Conservation (phyloP, 176 grass and related monocot genomes). For the Aegilops umbellulata region DNA sequence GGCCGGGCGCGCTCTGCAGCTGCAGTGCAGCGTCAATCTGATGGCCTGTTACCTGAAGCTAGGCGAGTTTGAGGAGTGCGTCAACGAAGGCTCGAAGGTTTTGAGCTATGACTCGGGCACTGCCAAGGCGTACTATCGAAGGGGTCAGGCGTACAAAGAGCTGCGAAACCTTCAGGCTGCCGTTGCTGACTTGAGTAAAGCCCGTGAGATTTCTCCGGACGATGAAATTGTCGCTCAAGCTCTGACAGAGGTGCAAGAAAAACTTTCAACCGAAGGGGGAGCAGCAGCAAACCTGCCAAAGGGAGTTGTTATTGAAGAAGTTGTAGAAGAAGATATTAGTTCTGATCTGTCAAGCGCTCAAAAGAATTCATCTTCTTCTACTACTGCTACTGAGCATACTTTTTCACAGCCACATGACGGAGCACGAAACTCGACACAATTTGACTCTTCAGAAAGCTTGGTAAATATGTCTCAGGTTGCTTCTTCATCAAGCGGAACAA, state of each 20-base stretch:
- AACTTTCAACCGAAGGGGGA: constrained; percentile 35
- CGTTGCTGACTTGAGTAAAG: constrained; percentile 71
- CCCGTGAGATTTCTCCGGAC: constrained; percentile 67
- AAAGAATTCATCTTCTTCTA: constrained; percentile 31
- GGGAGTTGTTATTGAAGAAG: constrained; percentile 83
- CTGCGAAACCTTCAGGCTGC: constrained; percentile 72
- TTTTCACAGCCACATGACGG: constrained; percentile 39
- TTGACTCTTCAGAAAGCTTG: constrained; percentile 33
- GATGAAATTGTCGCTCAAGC: constrained; percentile 92
- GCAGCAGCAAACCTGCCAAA: constrained; percentile 23
- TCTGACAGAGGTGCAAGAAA: constrained; percentile 45
- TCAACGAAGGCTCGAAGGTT: constrained; percentile 81
- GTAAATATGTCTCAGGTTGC: constrained; percentile 70
- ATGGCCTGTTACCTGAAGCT: constrained; percentile 94
- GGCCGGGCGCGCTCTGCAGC: constrained; percentile 40
- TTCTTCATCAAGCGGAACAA: constrained; percentile 61
- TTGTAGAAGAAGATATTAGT: constrained; percentile 42
- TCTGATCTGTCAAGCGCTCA: constrained; percentile 32
- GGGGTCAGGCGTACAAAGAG: constrained; percentile 85
- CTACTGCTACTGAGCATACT: constrained; percentile 13
- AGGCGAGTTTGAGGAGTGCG: constrained; percentile 64
- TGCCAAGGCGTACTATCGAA: constrained; percentile 87
- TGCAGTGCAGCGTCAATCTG: constrained; percentile 85
- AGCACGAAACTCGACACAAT: constrained; percentile 27
- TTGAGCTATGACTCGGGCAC: constrained; percentile 58